Base-by-base conservation (phyloP, 495 filamentous ascomycete genomes). In the Neurospora sp. region DNA sequence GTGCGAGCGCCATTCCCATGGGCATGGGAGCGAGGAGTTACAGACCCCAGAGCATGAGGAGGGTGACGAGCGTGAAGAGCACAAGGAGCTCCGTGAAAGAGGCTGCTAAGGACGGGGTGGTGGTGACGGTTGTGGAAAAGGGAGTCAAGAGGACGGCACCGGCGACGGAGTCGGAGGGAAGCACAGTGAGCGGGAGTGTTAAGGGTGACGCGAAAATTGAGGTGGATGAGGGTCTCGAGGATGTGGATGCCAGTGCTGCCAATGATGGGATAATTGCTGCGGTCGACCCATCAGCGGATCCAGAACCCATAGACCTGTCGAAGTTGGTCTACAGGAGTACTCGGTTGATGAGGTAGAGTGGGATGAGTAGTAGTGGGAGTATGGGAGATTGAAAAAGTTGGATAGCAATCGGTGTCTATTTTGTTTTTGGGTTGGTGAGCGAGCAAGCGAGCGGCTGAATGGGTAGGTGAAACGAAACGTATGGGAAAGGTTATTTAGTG, bases 221-320 rank as follows among this genome's bases (percentile, higher is more conserved):
- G 38, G 78, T 77, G 8, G 83, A 84, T 39, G 83, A 84, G 72
- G 83, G 81, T 7, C 59, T 83, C 46, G 79, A 83, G 35, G 82
- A 82, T 72, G 79, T 81, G 78, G 81, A 84, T 54, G 27, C 70
- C 70, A 74, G 79, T 40, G 54, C 5, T 9, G 54, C 54, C 6
- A 35, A 62, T 11, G 44, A 20, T 18, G 70, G 59, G 69, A 41
- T 74, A 54, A 54, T 77, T 18, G 78, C 77, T 37, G 78, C 76
- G 20, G 83, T 82, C 38, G 83, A 84, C 72, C 82, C 81, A 11
- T 71, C 82, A 59, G 79, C 82, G 20, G 83, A 83, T 72, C 79
- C 83, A 78, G 81, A 84, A 54, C 18, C 69, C 54, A 75, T 81
- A 38, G 69, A 41, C 16, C 31, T 70, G 8, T 73, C 75, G 4